Percentiles rank a stretch among this genome's conserved stretches.
Conservation (phyloP, 2,329 filamentous ascomycete genomes). For the Colletotrichum horii region DNA sequence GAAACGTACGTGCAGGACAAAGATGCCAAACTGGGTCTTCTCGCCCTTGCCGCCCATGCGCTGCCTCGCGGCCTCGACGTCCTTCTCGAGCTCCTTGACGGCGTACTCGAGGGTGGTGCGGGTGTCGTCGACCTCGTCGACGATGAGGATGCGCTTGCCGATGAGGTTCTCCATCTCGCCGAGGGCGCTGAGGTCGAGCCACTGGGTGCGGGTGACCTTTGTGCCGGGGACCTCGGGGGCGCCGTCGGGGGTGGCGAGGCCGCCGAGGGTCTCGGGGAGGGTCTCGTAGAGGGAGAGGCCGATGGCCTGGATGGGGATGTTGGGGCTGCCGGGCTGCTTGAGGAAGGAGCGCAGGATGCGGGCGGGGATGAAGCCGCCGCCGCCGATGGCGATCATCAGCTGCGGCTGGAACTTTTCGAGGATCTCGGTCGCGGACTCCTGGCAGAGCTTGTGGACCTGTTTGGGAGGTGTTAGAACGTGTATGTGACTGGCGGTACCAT, state of each 20-base stretch:
- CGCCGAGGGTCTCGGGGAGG: slow-evolving; percentile 63
- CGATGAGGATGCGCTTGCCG: slow-evolving; percentile 89
- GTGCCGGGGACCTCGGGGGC: slow-evolving; percentile 81
- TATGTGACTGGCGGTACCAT: not conserved
- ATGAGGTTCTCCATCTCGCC: slow-evolving; percentile 86
- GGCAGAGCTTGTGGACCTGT: slow-evolving; percentile 96
- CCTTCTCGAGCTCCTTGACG: slow-evolving; percentile 91
- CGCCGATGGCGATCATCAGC: slow-evolving; percentile 98
- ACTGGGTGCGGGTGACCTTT: slow-evolving; percentile 97
- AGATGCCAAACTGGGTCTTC: slow-evolving; percentile 90
- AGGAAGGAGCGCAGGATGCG: slow-evolving; percentile 98
- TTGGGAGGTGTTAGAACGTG: not conserved
- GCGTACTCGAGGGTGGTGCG: slow-evolving; percentile 94
- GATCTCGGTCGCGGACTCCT: slow-evolving; percentile 81
- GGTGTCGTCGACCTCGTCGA: slow-evolving; percentile 96
- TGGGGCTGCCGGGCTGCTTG: slow-evolving; percentile 83
- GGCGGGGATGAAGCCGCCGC: slow-evolving; percentile 95
- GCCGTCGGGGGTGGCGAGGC: slow-evolving; percentile 41
- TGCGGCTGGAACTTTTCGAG: slow-evolving; percentile 87
- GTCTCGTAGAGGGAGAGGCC: slow-evolving; percentile 96
- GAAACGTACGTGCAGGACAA: slow-evolving; percentile 84
- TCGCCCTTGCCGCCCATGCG: slow-evolving; percentile 67
- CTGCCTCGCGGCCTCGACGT: slow-evolving; percentile 81
- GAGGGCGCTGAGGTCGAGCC: slow-evolving; percentile 88
- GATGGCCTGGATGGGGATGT: slow-evolving; percentile 99